Evolutionary conservation across 1,284 basidiomycete species (phyloP), one percentile per base, ranked within the genome.

Genomic region (Boletus semigastroideus): DNA sequence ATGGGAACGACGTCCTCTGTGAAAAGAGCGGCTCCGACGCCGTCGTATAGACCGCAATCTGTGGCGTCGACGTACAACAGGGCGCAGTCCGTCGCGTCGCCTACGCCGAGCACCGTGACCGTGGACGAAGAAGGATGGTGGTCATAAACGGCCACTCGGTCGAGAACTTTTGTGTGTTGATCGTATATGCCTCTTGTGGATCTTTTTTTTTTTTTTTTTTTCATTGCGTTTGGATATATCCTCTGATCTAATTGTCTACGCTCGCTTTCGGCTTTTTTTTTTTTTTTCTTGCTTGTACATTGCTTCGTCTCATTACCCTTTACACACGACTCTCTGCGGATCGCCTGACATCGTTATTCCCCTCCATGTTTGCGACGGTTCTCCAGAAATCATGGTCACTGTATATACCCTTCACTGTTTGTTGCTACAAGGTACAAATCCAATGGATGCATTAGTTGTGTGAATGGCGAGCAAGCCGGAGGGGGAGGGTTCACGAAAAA

Each of bases 101-200:
- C 89, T 16, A 83, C 87, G 28, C 83, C 83, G 19, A 91, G 89
- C 60, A 79, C 74, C 11, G 83, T 86, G 16, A 88, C 87, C 1
- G 73, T 82, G 49, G 80, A 81, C 41, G 76, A 82, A 2, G 85
- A 91, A 46, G 90, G 89, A 31, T 92, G 89, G 90, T 92, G 80
- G 77, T 72, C 72, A 57, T 87, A 77, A 71, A 59, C 34, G 46
- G 34, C 20, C 31, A 17, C 34, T 47, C 20, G 25, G 39, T 30
- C 27, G 33, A 43, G 12, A 22, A 17, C 16, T 25, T 14, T 16
- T 59, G 50, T 64, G 58, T 20, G 16, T 42, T 48, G 55, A 60
- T 20, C n/a, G 43, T 48, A 60, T 37, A 37, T 37, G 19, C 25
- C 8, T 28, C 41, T 6, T 48, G 48, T 59, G 33, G 33, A n/a